Evolutionary conservation across 2,329 filamentous ascomycete genomes (phyloP), one percentile per base, ranked within the genome.

Genomic region (Penicillium sp.): DNA sequence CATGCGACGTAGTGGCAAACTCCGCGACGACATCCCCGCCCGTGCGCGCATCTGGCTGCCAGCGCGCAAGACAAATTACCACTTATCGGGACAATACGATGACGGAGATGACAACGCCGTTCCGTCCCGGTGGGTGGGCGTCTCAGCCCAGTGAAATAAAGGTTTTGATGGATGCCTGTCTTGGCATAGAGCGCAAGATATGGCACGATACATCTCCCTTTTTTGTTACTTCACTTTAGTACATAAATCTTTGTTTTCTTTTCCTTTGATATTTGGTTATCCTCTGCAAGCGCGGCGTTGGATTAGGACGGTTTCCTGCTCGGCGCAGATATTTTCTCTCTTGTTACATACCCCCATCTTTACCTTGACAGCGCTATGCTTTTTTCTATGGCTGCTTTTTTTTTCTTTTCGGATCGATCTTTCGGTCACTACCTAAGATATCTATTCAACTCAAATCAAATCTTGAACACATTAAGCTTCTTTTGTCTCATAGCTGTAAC

Each of bases 1-100:
- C 69, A 87, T 87, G 85, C 80, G 84, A 38, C 80, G 84, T 43
- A 78, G 77, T 59, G 85, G 85, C 54, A 87, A 87, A 72, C 74
- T 87, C 44, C 83, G 84, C 59, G 75, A 82, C 43, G 81, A 82
- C 52, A 70, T 75, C 10, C 76, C 80, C 16, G 82, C 84, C 21
- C 77, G 79, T 60, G 85, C 85, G 27, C 79, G 79, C 55, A 78
- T 87, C 58, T 87, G 83, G 82, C 71, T 87, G 44, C 84, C 85
- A 38, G 84, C 85, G 44, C 78, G 85, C 38, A 75, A 73, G 48
- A 68, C 59, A 25, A 68, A 60, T 11, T 53, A 60, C 44, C 64
- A 63, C 19, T 31, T 65, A 23, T 44, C 59, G 9, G 60, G 60
- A 21, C 62, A 66, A 47, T 67, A 65, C 43, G 64, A 65, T 16